Evolutionary conservation across 148 eudicot genomes (phyloP).

Genomic region (Polygonum maritimum): DNA sequence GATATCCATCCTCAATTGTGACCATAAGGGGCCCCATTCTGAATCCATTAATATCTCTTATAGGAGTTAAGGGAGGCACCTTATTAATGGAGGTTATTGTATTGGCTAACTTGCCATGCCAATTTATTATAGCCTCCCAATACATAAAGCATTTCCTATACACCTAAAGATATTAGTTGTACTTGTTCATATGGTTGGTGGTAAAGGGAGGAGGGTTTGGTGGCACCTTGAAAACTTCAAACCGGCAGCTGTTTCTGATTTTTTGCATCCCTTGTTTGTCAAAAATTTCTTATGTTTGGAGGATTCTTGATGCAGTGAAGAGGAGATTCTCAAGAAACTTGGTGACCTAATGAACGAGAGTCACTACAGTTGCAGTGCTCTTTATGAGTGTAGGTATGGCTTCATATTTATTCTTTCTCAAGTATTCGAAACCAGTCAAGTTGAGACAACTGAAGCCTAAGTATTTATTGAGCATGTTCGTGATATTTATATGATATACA

Average conservation of each 20-base stretch:
- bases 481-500: not conserved
- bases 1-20: not conserved
- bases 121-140: not conserved
- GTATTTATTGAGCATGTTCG: not conserved
- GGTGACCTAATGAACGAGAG: slow-evolving; percentile 97
- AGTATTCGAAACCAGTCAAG: not conserved
- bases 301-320: slow-evolving; percentile 60
- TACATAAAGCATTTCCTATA: not conserved
- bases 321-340: slow-evolving; percentile 80
- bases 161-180: not conserved
- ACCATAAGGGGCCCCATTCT: not conserved
- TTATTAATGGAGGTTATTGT: not conserved
- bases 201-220: not conserved
- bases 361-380: slow-evolving; percentile 88
- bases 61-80: not conserved
- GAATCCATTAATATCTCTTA: not conserved
- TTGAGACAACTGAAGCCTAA: not conserved
- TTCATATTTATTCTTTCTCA: not conserved
- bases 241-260: not conserved
- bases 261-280: not conserved
- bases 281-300: not conserved
- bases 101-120: not conserved
- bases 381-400: slow-evolving; percentile 91
- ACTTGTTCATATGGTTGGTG: not conserved
- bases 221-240: not conserved